Conservation (phyloP, 768 basidiomycete species). For the Hysterangium stoloniferum region DNA sequence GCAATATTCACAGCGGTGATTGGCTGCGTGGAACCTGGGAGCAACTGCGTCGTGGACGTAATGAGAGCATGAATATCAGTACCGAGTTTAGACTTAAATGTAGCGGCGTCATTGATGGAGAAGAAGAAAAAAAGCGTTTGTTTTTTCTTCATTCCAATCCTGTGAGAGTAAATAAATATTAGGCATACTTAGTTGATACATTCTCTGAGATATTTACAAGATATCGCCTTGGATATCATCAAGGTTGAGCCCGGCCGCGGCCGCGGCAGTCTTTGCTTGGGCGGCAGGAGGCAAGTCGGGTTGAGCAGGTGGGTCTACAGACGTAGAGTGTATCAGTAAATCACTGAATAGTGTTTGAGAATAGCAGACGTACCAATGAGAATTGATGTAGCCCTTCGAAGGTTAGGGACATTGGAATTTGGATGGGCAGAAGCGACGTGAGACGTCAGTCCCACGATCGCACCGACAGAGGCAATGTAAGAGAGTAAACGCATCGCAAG, state of each 20-base stretch:
- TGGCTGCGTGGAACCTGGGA: conserved; percentile 16
- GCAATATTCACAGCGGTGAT: conserved; percentile 18
- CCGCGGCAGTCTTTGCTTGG: neutral
- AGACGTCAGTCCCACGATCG: neutral
- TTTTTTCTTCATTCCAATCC: conserved; percentile 21
- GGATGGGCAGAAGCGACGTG: neutral
- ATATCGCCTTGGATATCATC: conserved; percentile 16
- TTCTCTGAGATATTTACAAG: conserved; percentile 2
- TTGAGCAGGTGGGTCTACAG: neutral
- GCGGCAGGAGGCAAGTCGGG: neutral
- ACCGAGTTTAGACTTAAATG: conserved; percentile 16
- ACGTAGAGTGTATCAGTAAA: neutral
- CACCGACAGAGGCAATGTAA: no score
- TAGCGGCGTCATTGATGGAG: conserved; percentile 17
- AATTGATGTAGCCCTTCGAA: neutral
- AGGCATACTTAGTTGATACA: neutral
- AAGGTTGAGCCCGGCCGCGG: conserved; percentile 11
- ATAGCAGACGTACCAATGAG: neutral
- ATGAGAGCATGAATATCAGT: conserved; percentile 19
- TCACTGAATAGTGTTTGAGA: neutral
- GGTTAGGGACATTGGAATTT: neutral
- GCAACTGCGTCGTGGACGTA: conserved; percentile 37
- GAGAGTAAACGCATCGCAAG: no score
- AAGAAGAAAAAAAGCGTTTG: conserved; percentile 19
- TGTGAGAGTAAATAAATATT: neutral